Base-by-base conservation (phyloP, 768 basidiomycete genomes). In the Crassisporium funariophilum region DNA sequence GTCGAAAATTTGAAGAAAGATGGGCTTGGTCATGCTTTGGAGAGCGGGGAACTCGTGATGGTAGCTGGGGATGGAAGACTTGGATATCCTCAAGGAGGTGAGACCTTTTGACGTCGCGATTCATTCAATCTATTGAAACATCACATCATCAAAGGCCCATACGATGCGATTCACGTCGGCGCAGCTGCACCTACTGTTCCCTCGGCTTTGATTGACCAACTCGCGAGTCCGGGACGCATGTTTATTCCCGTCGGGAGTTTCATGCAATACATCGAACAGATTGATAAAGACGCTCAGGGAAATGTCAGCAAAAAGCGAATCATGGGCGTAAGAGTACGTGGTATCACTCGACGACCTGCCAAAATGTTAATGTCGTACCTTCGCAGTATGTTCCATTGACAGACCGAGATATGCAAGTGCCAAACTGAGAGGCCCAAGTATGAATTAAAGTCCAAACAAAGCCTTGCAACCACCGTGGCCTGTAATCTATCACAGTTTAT, bases 91-190 rank as follows among this genome's bases (percentile, higher is more conserved):
- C 54, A 47, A 64, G 57, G 50, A 13, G 68, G 68, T 69, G 37
- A 6, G 61, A 15, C 2, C 11, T 10, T 31, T 35, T 29, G 35
- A 33, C 12, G 9, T 24, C 35, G 20, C 23, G 34, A 10, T 25
- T 39, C 33, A 37, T 24, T 36, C 34, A 12, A 22, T 6, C 10
- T n/a, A n/a, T n/a, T n/a, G n/a, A n/a, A n/a, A n/a, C n/a, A n/a
- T 25, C 7, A 34, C 39, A 45, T 13, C 37, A 19, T 15, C 10
- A 39, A 16, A 81, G 84, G 75, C 3, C 88, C 87, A 0, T 92
- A 84, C 60, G 79, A 91, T 50, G 86, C 82, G 0, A 97, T 98
- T 40, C 95, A 98, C 55, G 95, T 98, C 27, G 95, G 95, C 3
- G 95, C 95, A 0, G 95, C 95, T 0, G 84, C 95, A 0, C 86